Conservation (phyloP, 2,329 filamentous ascomycete species). For the Pseudogymnoascus sp. region DNA sequence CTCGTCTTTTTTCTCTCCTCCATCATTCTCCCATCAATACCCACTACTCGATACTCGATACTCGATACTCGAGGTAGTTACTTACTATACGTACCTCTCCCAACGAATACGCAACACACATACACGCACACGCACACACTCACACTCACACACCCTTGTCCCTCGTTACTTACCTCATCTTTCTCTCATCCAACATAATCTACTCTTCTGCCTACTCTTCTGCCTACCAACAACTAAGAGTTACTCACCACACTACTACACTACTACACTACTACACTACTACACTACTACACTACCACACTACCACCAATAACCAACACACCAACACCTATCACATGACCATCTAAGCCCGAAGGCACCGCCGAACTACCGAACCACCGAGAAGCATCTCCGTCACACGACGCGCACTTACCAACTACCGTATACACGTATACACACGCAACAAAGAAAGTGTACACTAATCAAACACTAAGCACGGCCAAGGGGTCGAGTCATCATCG, state of each 20-base stretch:
- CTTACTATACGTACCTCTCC: not conserved
- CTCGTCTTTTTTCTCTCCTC: not conserved
- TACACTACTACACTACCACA: not conserved
- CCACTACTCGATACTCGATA: not conserved
- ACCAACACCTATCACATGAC: not conserved
- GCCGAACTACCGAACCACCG: not conserved
- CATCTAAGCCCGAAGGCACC: not conserved
- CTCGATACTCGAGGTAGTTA: not conserved
- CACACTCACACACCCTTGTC: not conserved
- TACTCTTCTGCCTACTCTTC: not conserved
- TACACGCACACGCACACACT: too few species aligned
- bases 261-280: not conserved
- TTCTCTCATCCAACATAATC: not conserved
- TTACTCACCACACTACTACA: not conserved
- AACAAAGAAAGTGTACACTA: not conserved
- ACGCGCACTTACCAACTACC: not conserved
- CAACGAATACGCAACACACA: not conserved
- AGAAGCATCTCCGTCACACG: slow-evolving; percentile 1
- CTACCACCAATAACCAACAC: not conserved
- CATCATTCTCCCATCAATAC: not conserved
- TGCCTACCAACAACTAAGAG: not conserved
- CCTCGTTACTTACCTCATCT: not conserved
- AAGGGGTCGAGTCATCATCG: slow-evolving; percentile 5
- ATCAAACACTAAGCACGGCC: not conserved
- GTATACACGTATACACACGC: not conserved